These are phyloP conservation scores for Saturnispora ahearnii DNA, from an alignment of 805 yeast genomes.

Conservation along the genomic window DNA sequence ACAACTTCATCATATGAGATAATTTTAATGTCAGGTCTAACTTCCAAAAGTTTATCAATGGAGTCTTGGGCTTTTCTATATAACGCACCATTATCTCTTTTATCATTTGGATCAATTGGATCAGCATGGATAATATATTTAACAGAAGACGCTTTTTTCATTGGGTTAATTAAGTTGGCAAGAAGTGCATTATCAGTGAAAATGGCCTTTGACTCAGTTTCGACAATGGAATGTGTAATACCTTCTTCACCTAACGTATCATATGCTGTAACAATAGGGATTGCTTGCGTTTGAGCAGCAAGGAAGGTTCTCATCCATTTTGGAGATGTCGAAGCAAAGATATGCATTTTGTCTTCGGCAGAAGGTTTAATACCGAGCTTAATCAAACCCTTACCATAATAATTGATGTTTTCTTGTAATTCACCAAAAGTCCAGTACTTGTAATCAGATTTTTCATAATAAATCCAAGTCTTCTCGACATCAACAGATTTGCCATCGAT, in stretches of 20 bases:
- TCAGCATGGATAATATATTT: conserved; percentile 68
- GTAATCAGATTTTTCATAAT: conserved; percentile 71
- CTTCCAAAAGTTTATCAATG: conserved; percentile 45
- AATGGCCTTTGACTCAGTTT: conserved; percentile 71
- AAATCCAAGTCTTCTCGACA: conserved; percentile 82
- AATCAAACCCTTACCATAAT: conserved; percentile 67
- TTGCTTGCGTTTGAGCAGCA: conserved; percentile 67
- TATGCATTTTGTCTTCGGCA: conserved; percentile 57
- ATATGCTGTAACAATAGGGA: conserved; percentile 91
- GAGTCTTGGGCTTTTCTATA: conserved; percentile 52
- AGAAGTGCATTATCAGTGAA: conserved; percentile 79
- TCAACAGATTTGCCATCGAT: conserved; percentile 66
- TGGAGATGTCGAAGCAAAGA: conserved; percentile 81
- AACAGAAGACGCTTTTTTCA: conserved; percentile 51
- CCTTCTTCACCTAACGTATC: conserved; percentile 91
- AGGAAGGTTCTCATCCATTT: conserved; percentile 86
- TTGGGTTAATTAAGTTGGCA: conserved; percentile 58
- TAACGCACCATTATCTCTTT: conserved; percentile 51
- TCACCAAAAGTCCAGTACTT: conserved; percentile 54
- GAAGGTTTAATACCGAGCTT: conserved; percentile 61
- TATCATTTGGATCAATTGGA: conserved; percentile 49
- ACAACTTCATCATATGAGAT: conserved; percentile 57
- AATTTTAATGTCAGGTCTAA: conserved; percentile 72
- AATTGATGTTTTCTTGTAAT: conserved; percentile 39
- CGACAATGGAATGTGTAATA: conserved; percentile 72